A percentile compares a stretch with the other conserved stretches of the same genome.
Evolutionary conservation across 371 early-diverging fungal genomes (phyloP).

Genomic region (Rhizopus delemar): DNA sequence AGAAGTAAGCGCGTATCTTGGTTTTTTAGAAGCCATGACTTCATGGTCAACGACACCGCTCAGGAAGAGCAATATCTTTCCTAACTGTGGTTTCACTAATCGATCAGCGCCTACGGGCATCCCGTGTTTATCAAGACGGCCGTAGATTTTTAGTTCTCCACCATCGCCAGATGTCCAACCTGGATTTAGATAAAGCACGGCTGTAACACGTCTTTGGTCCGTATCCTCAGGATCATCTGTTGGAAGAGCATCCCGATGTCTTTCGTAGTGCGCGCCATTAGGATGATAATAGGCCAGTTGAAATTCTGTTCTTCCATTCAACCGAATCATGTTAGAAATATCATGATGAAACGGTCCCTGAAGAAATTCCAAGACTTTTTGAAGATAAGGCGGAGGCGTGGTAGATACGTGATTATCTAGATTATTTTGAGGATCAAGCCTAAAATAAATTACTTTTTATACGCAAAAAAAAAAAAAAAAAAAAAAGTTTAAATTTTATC

Average conservation of each 20-base stretch:
- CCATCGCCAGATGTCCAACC: conserved; percentile 56
- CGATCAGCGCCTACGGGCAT: conserved; percentile 46
- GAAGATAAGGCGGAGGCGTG: conserved; percentile 22
- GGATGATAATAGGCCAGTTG: conserved; percentile 64
- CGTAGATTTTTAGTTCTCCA: conserved; percentile 57
- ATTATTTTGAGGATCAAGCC: conserved; percentile 26
- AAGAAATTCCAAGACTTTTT: conserved; percentile 38
- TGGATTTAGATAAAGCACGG: conserved; percentile 60
- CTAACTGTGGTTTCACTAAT: conserved; percentile 50
- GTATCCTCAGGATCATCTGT: conserved; percentile 55
- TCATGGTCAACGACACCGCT: conserved; percentile 68
- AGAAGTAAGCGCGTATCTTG: conserved; percentile 54
- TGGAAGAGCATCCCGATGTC: conserved; percentile 67
- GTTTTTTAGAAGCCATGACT: conserved; percentile 52
- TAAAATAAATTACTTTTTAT: background rate
- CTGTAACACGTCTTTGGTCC: conserved; percentile 65
- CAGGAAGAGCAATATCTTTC: conserved; percentile 59
- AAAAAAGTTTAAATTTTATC: background rate
- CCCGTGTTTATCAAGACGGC: conserved; percentile 41
- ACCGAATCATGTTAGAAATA: conserved; percentile 46
- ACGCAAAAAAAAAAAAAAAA: no score
- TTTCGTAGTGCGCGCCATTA: conserved; percentile 62
- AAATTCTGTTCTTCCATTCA: conserved; percentile 59
- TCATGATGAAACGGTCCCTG: conserved; percentile 50
- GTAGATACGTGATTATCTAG: conserved; percentile 8